Conservation (phyloP, 768 basidiomycete species). For the Hydnomerulius pinastri region DNA sequence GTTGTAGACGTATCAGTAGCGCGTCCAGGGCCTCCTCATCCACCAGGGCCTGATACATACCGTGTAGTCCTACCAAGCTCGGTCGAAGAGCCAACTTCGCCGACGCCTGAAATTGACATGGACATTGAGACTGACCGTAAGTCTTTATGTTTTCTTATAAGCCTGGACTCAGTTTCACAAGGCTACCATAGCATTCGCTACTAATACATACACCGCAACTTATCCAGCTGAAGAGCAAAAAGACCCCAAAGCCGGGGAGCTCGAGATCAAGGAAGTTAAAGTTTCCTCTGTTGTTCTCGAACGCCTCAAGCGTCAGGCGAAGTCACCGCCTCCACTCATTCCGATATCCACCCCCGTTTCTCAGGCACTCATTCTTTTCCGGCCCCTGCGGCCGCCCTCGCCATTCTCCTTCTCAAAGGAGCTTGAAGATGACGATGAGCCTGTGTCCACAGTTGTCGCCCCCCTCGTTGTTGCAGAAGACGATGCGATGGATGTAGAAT, state of each 20-base stretch:
- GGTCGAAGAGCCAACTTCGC: constrained; percentile 43
- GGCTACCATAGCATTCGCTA: constrained; percentile 2
- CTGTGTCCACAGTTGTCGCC: not conserved
- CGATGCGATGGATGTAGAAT: constrained; percentile 59
- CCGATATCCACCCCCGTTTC: constrained; percentile 16
- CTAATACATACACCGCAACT: constrained; percentile 33
- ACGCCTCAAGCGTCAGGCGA: constrained; percentile 40
- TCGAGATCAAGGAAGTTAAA: constrained; percentile 29
- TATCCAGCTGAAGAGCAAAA: constrained; percentile 15
- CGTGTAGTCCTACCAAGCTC: constrained; percentile 34
- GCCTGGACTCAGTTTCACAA: not conserved
- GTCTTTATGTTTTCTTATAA: constrained; percentile 6
- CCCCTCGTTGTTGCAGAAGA: constrained; percentile 21
- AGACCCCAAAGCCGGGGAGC: constrained; percentile 23
- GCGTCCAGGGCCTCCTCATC: not conserved
- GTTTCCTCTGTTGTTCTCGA: constrained; percentile 50
- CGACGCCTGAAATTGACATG: constrained; percentile 61
- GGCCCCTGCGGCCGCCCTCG: constrained; percentile 36
- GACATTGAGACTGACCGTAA: constrained; percentile 69
- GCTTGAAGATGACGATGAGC: constrained; percentile 12
- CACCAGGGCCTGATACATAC: constrained; percentile 5
- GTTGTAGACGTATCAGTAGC: constrained; percentile 20
- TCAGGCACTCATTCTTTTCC: constrained; percentile 59
- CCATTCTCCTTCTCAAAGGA: not conserved
- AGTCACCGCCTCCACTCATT: constrained; percentile 21